Base-by-base conservation (phyloP, 2,329 filamentous ascomycete genomes). In the Aaosphaeria arxii region DNA sequence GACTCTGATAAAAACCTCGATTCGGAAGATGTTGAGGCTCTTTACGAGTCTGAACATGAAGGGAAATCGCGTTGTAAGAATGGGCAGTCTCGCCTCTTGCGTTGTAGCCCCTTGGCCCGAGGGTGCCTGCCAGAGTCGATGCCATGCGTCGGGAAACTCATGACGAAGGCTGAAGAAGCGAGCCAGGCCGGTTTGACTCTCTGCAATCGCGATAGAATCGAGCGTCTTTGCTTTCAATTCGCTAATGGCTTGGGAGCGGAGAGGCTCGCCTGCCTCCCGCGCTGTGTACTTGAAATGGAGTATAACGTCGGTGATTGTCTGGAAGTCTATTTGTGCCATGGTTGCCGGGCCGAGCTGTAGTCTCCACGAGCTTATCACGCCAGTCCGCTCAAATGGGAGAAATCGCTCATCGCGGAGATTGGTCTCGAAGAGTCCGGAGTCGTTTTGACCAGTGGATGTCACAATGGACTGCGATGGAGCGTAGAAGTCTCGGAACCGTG, bases 311-410 rank as follows among this genome's bases (percentile, higher is more conserved):
- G 42, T 49, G 36, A 74, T 63, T 28, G 57, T 57, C 5, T 50
- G 39, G 53, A 66, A 70, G 50, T 73, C 69, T 45, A 72, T 9
- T 4, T 36, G 33, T n/a, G 7, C n/a, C 9, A 36, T 9, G 9
- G 7, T n/a, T n/a, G n/a, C n/a, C 9, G 33, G 33, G 17, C 17
- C 17, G n/a, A 36, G 7, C 7, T 36, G 9, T 9, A 36, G 33
- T n/a, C 47, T 43, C 70, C 70, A 74, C 6, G 30, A 38, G 40
- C 50, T 55, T 40, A 72, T 59, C 4, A 51, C 67, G 4, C 72
- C 72, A 3, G 68, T 62, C 13, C 61, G 56, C 51, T 75, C 72
- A 44, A 75, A 74, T 2, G 72, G 72, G 4, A 60, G 29, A 46
- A 66, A 72, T 2, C 63, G 54, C 17, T 65, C 58, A 35, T 56